phyloP scores from a whole-genome alignment of 2,329 filamentous ascomycete genomes.

The Madurella fahalii region DNA sequence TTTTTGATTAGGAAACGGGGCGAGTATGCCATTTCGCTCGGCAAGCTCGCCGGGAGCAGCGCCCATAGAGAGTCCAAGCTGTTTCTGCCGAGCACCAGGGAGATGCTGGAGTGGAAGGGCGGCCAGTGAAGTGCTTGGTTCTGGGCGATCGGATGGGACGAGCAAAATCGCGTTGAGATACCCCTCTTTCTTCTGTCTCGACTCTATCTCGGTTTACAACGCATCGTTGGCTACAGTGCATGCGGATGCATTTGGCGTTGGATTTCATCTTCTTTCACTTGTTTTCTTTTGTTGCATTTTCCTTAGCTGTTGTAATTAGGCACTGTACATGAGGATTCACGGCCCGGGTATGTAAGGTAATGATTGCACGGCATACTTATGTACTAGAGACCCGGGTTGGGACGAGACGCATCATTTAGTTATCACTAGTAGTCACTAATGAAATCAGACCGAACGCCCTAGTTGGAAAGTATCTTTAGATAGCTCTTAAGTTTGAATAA shows the following conservation, averaged over 20 bases:
- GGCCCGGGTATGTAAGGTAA: too few species aligned
- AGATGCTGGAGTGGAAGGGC: constrained; percentile 28
- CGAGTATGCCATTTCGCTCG: constrained; percentile 19
- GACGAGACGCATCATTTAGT: too few species aligned
- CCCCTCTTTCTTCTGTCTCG: constrained; percentile 13
- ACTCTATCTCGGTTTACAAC: not conserved
- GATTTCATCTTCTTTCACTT: not conserved
- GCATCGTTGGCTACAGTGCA: not conserved
- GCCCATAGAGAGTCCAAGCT: constrained; percentile 6
- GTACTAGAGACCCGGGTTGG: too few species aligned
- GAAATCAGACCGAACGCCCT: too few species aligned
- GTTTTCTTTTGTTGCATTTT: not conserved
- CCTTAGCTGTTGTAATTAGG: not conserved
- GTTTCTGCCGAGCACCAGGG: constrained; percentile 24
- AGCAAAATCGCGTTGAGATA: constrained; percentile 13
- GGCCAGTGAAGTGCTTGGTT: not conserved
- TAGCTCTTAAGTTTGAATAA: too few species aligned
- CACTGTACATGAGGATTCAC: not conserved
- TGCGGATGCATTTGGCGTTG: not conserved
- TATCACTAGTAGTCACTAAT: too few species aligned
- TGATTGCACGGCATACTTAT: too few species aligned
- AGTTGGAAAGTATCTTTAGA: too few species aligned
- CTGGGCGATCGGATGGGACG: not conserved
- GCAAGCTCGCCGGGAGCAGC: not conserved
- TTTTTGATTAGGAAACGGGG: constrained; percentile 25